These are phyloP conservation scores for Mesotaenium endlicherianum DNA, from an alignment of 139 green algal genomes.

Conservation along the genomic window DNA sequence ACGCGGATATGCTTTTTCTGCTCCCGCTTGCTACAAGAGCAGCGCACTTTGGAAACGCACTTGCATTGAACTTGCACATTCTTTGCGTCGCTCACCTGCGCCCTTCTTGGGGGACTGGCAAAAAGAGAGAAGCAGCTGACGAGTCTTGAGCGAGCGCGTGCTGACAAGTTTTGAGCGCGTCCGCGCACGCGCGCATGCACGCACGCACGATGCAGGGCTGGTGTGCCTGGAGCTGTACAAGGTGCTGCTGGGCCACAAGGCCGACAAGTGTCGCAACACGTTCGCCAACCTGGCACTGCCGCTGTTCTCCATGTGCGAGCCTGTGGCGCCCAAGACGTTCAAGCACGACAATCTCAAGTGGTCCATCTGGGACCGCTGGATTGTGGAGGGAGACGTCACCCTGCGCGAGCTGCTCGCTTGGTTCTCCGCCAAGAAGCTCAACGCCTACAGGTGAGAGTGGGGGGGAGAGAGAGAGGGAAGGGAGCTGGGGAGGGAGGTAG, in stretches of 20 bases:
- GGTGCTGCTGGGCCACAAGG: constrained; percentile 65
- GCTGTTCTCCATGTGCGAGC: constrained; percentile 94
- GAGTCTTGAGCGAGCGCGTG: too few species aligned
- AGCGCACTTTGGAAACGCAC: too few species aligned
- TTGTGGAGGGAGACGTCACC: constrained; percentile 91
- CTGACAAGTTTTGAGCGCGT: too few species aligned
- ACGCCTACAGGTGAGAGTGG: constrained; percentile 68
- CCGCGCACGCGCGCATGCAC: too few species aligned
- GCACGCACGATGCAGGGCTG: constrained; percentile 65
- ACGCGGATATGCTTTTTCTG: too few species aligned
- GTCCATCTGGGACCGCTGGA: constrained; percentile 96
- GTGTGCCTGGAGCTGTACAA: constrained; percentile 99
- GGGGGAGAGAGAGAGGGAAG: too few species aligned
- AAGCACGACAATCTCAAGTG: constrained; percentile 76
- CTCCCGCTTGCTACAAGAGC: too few species aligned
- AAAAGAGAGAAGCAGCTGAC: too few species aligned
- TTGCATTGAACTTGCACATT: too few species aligned
- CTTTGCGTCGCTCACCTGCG: too few species aligned
- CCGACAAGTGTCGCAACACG: constrained; percentile 93
- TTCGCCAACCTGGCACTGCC: constrained; percentile 98
- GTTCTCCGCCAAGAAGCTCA: constrained; percentile 79
- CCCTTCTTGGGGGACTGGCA: too few species aligned
- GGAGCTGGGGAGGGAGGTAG: too few species aligned
- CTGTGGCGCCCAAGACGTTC: constrained; percentile 79
- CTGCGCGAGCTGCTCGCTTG: constrained; percentile 91